Percentiles rank a stretch among this genome's conserved stretches.
phyloP scores from a whole-genome alignment of 257 asterid genomes.

The Solanum rostratum region DNA sequence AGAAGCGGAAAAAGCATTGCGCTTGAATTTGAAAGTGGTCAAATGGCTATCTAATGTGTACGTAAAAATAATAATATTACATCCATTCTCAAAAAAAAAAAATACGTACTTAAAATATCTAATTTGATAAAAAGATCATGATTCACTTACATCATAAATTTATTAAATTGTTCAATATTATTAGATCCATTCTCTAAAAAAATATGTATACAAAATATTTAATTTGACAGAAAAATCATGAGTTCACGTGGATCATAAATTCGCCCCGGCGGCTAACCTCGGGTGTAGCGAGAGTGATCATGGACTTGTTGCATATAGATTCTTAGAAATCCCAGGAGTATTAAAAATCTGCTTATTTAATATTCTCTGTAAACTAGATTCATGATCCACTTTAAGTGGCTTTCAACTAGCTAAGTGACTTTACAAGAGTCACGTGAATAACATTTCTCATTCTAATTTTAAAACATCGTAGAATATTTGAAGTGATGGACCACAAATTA shows the following conservation, averaged over 20 bases:
- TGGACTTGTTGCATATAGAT: not conserved
- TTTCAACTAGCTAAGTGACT: not conserved
- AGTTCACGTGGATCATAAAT: not conserved
- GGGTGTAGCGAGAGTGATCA: not conserved
- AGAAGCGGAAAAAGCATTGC: no score
- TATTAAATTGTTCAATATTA: no score
- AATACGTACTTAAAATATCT: no score
- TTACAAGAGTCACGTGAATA: not conserved
- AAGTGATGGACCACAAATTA: not conserved
- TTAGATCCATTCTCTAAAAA: not conserved
- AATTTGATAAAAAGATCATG: no score
- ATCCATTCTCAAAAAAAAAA: no score
- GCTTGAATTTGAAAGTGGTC: no score
- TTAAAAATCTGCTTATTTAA: not conserved
- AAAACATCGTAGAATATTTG: not conserved
- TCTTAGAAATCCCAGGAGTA: not conserved
- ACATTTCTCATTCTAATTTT: not conserved
- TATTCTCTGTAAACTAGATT: not conserved
- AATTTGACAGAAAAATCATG: rapidly evolving
- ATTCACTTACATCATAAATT: no score
- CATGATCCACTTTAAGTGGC: not conserved
- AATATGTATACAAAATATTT: no score
- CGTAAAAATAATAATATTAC: no score
- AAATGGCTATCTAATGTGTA: no score
- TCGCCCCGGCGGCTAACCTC: not conserved